Evolutionary conservation across 1,139 yeast genomes (phyloP), one percentile per base, ranked within the genome.

Genomic region (Sugiyamaella japonica): DNA sequence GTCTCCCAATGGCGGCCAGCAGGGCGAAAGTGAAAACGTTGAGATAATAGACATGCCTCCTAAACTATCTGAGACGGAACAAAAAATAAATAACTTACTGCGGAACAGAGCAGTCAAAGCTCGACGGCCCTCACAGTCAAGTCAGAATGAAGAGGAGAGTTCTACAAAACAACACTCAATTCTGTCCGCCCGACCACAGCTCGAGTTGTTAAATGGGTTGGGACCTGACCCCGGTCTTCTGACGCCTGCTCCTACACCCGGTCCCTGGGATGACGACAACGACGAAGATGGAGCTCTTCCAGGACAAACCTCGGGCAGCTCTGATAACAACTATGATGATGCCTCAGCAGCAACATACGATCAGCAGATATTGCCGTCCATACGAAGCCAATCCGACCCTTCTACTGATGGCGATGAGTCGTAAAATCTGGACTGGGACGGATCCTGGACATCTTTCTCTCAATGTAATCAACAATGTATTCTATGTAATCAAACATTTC

Each of bases 171-270:
- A n/a, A 38, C 23, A 16, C 16, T 31, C 53, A 29, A 10, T 12
- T 40, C 16, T 54, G 46, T 31, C 48, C n/a, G 43, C 23, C 5
- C 39, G 49, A 16, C 55, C 54, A 3, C 53, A 25, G 20, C 42
- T 57, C 12, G 53, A 40, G 7, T 42, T 53, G n/a, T 49, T 57
- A 10, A 52, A 55, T 39, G 37, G 51, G 15, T 45, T 57, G 20
- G 60, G 60, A 1, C 60, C 60, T 2, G 60, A 57, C 17, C 58
- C 60, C 6, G 57, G 53, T 2, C 52, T 52, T 3, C 53, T 36
- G n/a, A 55, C 56, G 7, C 58, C 58, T 7, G 58, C 55, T 8
- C 38, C 58, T 7, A 50, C 55, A 2, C 58, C 58, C 7, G 44
- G 31, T 7, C 54, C 55, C 7, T 51, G 48, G 46, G 41, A 42